phyloP scores from a whole-genome alignment of 306 rosid species.

The Lagenaria siceraria region DNA sequence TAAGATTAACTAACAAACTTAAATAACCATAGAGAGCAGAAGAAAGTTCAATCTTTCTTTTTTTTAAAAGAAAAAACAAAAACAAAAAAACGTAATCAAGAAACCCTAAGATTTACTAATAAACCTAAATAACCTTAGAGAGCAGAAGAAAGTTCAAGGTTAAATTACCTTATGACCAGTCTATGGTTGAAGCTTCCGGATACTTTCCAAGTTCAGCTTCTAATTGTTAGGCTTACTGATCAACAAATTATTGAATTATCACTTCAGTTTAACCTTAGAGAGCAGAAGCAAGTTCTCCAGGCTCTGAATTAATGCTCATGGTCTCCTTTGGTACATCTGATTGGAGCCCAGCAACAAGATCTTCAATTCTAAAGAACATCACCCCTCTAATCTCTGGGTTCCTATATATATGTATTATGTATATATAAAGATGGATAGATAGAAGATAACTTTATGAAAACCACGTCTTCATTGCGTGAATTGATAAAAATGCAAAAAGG shows the following conservation, averaged over 20 bases:
- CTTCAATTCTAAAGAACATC: not conserved
- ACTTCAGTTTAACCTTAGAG: not conserved
- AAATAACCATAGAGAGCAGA: too few relatives aligned
- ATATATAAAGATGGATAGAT: too few relatives aligned
- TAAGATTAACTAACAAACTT: too few relatives aligned
- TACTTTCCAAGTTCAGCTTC: not conserved
- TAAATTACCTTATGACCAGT: not conserved
- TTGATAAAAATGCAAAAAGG: not conserved
- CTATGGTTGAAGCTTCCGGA: not conserved
- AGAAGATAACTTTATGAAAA: not conserved
- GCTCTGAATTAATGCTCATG: not conserved
- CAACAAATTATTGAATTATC: not conserved
- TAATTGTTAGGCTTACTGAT: not conserved
- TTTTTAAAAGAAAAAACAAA: too few relatives aligned
- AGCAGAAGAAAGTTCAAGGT: too few relatives aligned
- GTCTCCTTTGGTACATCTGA: not conserved
- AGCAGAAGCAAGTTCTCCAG: not conserved
- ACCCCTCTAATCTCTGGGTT: not conserved
- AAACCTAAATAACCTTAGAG: too few relatives aligned
- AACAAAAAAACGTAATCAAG: too few relatives aligned
- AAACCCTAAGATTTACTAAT: too few relatives aligned
- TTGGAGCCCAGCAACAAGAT: not conserved
- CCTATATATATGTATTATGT: too few relatives aligned
- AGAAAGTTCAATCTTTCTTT: too few relatives aligned
- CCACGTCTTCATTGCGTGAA: not conserved